These are phyloP conservation scores for Penicillium sp. DNA, from an alignment of 2,329 filamentous ascomycete genomes.

Conservation along the genomic window DNA sequence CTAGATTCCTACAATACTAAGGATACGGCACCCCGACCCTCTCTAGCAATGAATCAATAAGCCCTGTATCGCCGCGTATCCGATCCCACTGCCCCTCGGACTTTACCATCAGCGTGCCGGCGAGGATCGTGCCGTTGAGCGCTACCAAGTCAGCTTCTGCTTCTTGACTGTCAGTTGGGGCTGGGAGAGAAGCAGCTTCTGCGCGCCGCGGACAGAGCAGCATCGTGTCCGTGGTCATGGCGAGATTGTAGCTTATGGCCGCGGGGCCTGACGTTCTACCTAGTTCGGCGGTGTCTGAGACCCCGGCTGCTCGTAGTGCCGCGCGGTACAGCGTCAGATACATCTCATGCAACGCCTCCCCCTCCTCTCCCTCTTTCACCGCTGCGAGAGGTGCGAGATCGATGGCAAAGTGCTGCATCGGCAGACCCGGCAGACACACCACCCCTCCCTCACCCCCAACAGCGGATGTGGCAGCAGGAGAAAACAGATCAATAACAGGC, in stretches of 20 bases:
- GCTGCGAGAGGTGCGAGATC: slow-evolving; percentile 32
- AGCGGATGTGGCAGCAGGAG: no score
- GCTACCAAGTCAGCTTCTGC: slow-evolving; percentile 39
- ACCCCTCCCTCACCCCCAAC: no score
- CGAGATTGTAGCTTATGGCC: slow-evolving; percentile 56
- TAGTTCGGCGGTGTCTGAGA: neutral
- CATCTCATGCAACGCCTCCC: slow-evolving; percentile 29
- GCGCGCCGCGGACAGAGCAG: slow-evolving; percentile 49
- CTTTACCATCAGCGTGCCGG: slow-evolving; percentile 58
- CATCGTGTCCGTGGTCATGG: slow-evolving; percentile 53
- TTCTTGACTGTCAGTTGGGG: slow-evolving; percentile 24
- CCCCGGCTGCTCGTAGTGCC: slow-evolving; percentile 24
- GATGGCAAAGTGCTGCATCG: slow-evolving; percentile 49
- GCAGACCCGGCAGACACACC: slow-evolving; percentile 37
- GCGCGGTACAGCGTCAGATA: slow-evolving; percentile 42
- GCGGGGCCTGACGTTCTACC: slow-evolving; percentile 31
- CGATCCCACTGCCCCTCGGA: slow-evolving; percentile 51
- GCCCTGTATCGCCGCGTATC: slow-evolving; percentile 37
- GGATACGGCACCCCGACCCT: slow-evolving; percentile 35
- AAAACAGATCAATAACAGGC: slow-evolving; percentile 44
- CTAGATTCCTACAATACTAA: neutral
- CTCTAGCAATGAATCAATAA: slow-evolving; percentile 42
- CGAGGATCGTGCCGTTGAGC: slow-evolving; percentile 56
- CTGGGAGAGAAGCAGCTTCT: slow-evolving; percentile 43
- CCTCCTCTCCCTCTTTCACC: neutral